Conservation (phyloP, 148 eudicot species). For the Fagopyrum esculentum region DNA sequence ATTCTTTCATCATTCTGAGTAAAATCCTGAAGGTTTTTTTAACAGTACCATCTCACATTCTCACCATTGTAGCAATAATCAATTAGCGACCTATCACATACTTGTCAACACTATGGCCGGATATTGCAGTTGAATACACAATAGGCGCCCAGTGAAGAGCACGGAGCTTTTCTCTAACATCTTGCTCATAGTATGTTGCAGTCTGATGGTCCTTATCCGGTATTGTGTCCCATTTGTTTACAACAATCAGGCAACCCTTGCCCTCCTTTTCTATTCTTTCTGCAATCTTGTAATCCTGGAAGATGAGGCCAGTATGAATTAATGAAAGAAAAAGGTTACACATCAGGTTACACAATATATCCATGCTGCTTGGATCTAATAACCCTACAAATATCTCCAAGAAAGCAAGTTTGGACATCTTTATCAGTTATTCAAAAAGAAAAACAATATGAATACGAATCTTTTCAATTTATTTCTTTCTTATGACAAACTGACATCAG, state of each 20-base stretch:
- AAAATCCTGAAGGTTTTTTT: neutral
- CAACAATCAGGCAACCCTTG: constrained; percentile 92
- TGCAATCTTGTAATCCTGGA: constrained; percentile 89
- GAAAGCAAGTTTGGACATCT: neutral
- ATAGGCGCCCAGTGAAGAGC: constrained; percentile 95
- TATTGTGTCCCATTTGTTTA: constrained; percentile 98
- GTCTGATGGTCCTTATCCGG: constrained; percentile 90
- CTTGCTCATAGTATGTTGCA: constrained; percentile 67
- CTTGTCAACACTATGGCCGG: constrained; percentile 87
- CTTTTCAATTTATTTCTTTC: neutral
- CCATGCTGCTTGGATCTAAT: constrained; percentile 12
- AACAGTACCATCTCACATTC: neutral
- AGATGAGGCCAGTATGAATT: neutral
- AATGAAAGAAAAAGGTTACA: neutral
- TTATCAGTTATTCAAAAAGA: neutral
- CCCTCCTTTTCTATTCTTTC: constrained; percentile 96
- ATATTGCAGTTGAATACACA: constrained; percentile 91
- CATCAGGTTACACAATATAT: neutral
- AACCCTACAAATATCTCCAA: neutral
- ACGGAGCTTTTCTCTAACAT: constrained; percentile 82
- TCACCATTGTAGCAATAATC: constrained; percentile 1
- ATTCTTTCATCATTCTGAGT: neutral
- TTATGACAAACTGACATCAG: neutral
- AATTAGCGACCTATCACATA: constrained; percentile 29
- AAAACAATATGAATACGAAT: neutral